Conservation (phyloP, 371 early-diverging fungal species). For the Blastocladiella emersonii region DNA sequence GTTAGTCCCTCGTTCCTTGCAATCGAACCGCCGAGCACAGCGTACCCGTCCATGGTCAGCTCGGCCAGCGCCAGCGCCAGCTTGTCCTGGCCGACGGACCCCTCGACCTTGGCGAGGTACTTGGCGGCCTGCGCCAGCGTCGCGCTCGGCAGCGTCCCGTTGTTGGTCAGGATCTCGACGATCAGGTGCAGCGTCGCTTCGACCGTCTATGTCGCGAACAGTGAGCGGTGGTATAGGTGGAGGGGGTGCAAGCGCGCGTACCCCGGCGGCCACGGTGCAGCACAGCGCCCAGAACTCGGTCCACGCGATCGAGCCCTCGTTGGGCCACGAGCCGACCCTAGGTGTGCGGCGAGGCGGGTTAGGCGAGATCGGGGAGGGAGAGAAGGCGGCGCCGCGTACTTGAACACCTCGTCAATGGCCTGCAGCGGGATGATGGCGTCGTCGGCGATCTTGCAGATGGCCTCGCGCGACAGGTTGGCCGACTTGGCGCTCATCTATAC, state of each 20-base stretch:
- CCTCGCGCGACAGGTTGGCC: background rate
- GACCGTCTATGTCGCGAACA: background rate
- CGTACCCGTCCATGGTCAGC: background rate
- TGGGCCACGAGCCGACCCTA: slow-evolving; percentile 23
- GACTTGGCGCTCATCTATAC: background rate
- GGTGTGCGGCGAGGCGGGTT: background rate
- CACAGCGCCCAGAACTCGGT: slow-evolving; percentile 29
- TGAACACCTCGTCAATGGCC: background rate
- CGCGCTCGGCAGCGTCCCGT: background rate
- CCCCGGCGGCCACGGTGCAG: slow-evolving; percentile 22
- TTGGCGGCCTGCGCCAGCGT: background rate
- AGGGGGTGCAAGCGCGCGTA: slow-evolving; percentile 3
- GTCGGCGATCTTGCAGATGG: background rate
- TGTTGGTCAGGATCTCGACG: background rate
- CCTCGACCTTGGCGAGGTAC: background rate
- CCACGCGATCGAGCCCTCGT: slow-evolving; percentile 23
- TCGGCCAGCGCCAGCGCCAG: background rate
- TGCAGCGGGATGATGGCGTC: background rate
- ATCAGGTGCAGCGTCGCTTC: background rate
- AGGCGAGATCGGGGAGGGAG: background rate
- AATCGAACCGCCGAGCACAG: background rate
- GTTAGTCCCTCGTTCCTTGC: no score
- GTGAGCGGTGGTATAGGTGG: background rate
- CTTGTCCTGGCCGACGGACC: background rate
- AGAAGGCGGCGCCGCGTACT: slow-evolving; percentile 4